These are phyloP conservation scores for Datisca glomerata DNA, from an alignment of 306 rosid species.

Conservation along the genomic window DNA sequence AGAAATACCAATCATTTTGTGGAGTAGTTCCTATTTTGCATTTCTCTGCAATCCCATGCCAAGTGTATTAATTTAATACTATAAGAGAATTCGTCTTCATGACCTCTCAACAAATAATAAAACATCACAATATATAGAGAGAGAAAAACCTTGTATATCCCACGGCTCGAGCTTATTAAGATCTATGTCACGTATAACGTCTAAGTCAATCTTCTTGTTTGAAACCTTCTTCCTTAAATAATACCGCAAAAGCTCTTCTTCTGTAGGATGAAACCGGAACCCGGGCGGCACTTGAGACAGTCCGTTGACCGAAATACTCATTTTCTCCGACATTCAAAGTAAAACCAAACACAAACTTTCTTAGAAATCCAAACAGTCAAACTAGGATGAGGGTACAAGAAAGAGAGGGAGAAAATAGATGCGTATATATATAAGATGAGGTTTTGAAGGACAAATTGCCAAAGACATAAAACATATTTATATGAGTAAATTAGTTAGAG, in stretches of 20 bases:
- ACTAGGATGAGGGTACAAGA: too few relatives aligned
- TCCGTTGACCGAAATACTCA: slow-evolving; percentile 59
- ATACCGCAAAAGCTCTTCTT: slow-evolving; percentile 58
- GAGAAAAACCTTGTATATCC: slow-evolving; percentile 46
- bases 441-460: too few relatives aligned
- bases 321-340: slow-evolving; percentile 21
- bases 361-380: too few relatives aligned
- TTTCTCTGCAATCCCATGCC: slow-evolving; percentile 23
- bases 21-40: slow-evolving; percentile 57
- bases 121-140: neutral
- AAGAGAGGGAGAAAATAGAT: too few relatives aligned
- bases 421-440: too few relatives aligned
- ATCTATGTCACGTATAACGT: slow-evolving; percentile 57
- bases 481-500: too few relatives aligned
- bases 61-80: too few relatives aligned
- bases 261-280: slow-evolving; percentile 62
- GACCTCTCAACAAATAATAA: too few relatives aligned
- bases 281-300: slow-evolving; percentile 64
- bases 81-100: too few relatives aligned
- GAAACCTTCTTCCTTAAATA: slow-evolving; percentile 53
- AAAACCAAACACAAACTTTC: too few relatives aligned
- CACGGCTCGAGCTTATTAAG: slow-evolving; percentile 67
- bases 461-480: too few relatives aligned
- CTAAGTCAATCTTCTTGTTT: slow-evolving; percentile 51
- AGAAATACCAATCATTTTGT: slow-evolving; percentile 61